phyloP scores from a whole-genome alignment of 1,284 basidiomycete genomes.

The Moesziomyces sp. region DNA sequence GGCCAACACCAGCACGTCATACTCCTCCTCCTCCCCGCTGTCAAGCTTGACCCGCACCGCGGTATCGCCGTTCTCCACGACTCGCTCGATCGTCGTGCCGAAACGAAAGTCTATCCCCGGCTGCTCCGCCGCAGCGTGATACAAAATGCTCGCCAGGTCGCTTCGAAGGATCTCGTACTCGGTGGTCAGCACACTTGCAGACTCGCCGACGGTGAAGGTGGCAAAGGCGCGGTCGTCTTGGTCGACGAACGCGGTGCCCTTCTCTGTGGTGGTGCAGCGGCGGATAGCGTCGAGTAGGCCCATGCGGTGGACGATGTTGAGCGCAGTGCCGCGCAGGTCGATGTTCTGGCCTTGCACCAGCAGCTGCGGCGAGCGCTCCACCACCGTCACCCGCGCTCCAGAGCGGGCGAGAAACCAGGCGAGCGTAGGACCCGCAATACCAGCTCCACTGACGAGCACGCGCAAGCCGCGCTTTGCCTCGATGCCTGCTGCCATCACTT shows the following conservation, averaged over 20 bases:
- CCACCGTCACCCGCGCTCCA: slow-evolving; percentile 62
- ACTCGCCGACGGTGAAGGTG: slow-evolving; percentile 40
- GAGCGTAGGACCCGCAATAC: slow-evolving; percentile 67
- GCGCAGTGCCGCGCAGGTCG: slow-evolving; percentile 60
- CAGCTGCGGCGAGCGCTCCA: slow-evolving; percentile 63
- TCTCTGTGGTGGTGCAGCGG: slow-evolving; percentile 60
- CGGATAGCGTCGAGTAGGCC: slow-evolving; percentile 51
- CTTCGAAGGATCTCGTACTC: slow-evolving; percentile 53
- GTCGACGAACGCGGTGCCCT: slow-evolving; percentile 60
- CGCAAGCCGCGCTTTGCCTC: slow-evolving; percentile 2
- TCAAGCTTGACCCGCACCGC: slow-evolving; percentile 26
- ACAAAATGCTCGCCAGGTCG: slow-evolving; percentile 44
- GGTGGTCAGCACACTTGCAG: slow-evolving; percentile 16
- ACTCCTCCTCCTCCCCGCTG: slow-evolving; percentile 18
- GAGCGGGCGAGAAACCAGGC: slow-evolving; percentile 63
- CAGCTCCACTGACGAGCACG: slow-evolving; percentile 68
- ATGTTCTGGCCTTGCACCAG: slow-evolving; percentile 66
- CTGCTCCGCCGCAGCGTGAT: slow-evolving; percentile 13
- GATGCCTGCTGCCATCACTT: background rate
- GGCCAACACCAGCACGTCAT: slow-evolving; percentile 45
- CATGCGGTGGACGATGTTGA: slow-evolving; percentile 64
- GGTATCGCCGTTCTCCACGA: slow-evolving; percentile 20
- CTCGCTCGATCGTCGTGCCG: slow-evolving; percentile 21
- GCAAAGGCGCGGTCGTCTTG: slow-evolving; percentile 40
- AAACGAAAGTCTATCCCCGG: slow-evolving; percentile 32